Evolutionary conservation across 768 basidiomycete genomes (phyloP).

Genomic region (Scleroderma bovista): DNA sequence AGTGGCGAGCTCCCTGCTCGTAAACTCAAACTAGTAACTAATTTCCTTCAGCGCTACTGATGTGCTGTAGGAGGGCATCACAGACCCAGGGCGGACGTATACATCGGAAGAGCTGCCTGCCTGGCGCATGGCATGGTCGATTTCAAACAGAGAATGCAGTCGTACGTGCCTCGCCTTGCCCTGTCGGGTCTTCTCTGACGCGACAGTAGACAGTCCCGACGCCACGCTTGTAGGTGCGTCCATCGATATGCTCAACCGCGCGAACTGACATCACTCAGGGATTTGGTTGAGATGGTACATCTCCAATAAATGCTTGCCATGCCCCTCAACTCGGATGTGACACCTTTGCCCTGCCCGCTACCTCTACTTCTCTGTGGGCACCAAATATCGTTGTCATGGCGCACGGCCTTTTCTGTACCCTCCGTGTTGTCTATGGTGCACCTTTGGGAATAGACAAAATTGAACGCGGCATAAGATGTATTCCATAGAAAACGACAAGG

Average conservation of each 20-base stretch:
- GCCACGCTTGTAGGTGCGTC: slow-evolving; percentile 61
- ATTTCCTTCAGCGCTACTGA: slow-evolving; percentile 69
- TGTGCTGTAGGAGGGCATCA: slow-evolving; percentile 41
- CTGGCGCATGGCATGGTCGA: slow-evolving; percentile 64
- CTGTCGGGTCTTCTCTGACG: slow-evolving; percentile 3
- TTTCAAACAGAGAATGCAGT: slow-evolving; percentile 61
- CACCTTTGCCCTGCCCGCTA: slow-evolving; percentile 39
- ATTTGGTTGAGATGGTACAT: slow-evolving; percentile 60
- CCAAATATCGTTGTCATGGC: slow-evolving; percentile 63
- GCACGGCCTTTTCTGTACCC: slow-evolving; percentile 73
- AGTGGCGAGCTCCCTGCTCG: slow-evolving; percentile 80
- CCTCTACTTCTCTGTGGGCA: slow-evolving; percentile 31
- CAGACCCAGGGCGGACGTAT: slow-evolving; percentile 30
- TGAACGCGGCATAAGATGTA: slow-evolving; percentile 43
- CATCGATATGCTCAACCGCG: background rate
- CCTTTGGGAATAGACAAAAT: slow-evolving; percentile 36
- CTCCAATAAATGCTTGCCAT: slow-evolving; percentile 60
- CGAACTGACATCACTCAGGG: slow-evolving; percentile 28
- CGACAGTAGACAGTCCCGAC: slow-evolving; percentile 57
- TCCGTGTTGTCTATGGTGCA: slow-evolving; percentile 49
- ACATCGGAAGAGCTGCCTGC: slow-evolving; percentile 82
- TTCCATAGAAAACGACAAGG: slow-evolving; percentile 41
- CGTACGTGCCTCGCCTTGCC: slow-evolving; percentile 38
- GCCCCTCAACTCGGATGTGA: slow-evolving; percentile 69
- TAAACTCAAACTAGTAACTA: slow-evolving; percentile 98